Evolutionary conservation across 176 grass and related monocot genomes (phyloP), one percentile per base, ranked within the genome.

Genomic region (Oryza nivara): DNA sequence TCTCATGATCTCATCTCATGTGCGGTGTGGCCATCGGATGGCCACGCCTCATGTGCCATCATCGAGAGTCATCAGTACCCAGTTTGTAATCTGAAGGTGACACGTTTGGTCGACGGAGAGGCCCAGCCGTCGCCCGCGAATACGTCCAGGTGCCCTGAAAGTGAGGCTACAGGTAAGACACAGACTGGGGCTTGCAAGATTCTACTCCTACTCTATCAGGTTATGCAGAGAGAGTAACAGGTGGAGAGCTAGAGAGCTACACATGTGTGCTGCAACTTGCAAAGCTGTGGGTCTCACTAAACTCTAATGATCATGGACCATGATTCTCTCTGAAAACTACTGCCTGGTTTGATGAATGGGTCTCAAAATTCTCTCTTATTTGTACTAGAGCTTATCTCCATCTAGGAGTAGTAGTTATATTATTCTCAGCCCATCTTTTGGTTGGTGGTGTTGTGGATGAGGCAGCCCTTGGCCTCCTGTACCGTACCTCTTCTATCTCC

Each of bases 211-310:
- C 41, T 44, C 26, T 74, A 14, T 38, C 3, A n/a, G 17, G 16
- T 5, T 58, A 25, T 77, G 49, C 86, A 48, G 51, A 46, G 28
- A 75, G 76, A 80, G 63, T 56, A 65, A 85, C 71, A 52, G 65
- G 36, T 30, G 52, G 65, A 34, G 41, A 41, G 26, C 23, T 1
- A 5, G 40, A 70, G 12, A 51, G 82, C 52, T 17, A 60, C 19
- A 9, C 58, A 23, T 63, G 72, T 32, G 72, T 32, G 17, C 4
- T 19, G 66, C 88, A 77, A 86, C 78, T 89, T 85, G 70, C 48
- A 0, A 5, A 5, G 6, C 11, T 12, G 68, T 56, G 41, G 56
- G 51, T 56, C 51, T 56, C 51, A 56, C 51, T 56, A 52, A 14
- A 19, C 47, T 51, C 45, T 7, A 4, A 48, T 51, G 74, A 28